Evolutionary conservation across 257 asterid genomes (phyloP).

Genomic region (Avicennia marina): DNA sequence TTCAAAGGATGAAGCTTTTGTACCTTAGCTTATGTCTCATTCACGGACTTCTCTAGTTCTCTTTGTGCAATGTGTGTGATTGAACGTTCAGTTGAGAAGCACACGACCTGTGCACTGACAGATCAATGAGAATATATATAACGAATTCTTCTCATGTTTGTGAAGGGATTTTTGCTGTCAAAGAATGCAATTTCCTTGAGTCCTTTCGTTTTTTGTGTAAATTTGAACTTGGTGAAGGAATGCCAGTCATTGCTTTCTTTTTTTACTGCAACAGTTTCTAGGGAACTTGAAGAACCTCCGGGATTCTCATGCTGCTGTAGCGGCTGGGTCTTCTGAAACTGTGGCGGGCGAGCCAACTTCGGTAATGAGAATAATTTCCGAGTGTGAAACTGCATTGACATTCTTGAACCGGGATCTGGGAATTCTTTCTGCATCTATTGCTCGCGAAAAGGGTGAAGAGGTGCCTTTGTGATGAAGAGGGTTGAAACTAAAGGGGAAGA

Average conservation of each 20-base stretch:
- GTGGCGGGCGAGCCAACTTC: constrained; percentile 91
- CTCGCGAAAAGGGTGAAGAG: constrained; percentile 74
- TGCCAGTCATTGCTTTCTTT: too few relatives aligned
- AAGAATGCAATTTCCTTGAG: constrained; percentile 1
- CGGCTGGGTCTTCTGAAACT: constrained; percentile 72
- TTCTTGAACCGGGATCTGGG: constrained; percentile 85
- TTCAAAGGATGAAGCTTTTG: too few relatives aligned
- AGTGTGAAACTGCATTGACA: constrained; percentile 83
- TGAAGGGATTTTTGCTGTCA: not conserved
- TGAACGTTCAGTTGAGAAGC: not conserved
- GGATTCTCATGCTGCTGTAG: constrained; percentile 91
- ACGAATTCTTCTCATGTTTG: too few relatives aligned
- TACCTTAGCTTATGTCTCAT: too few relatives aligned
- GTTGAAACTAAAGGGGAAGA: not conserved
- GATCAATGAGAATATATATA: not conserved
- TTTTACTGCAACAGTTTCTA: constrained; percentile 46
- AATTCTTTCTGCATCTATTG: constrained; percentile 88
- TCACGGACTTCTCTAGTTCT: not conserved
- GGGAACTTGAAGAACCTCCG: constrained; percentile 95
- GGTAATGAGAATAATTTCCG: constrained; percentile 82
- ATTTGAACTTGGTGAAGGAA: not conserved
- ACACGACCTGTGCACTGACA: not conserved
- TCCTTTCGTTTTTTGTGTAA: not conserved
- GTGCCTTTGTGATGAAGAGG: constrained; percentile 28
- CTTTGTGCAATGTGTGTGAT: not conserved